Percentiles rank a stretch among this genome's conserved stretches.
These are phyloP conservation scores for Botrytis squamosa DNA, from an alignment of 2,329 filamentous ascomycete genomes.

Conservation along the genomic window DNA sequence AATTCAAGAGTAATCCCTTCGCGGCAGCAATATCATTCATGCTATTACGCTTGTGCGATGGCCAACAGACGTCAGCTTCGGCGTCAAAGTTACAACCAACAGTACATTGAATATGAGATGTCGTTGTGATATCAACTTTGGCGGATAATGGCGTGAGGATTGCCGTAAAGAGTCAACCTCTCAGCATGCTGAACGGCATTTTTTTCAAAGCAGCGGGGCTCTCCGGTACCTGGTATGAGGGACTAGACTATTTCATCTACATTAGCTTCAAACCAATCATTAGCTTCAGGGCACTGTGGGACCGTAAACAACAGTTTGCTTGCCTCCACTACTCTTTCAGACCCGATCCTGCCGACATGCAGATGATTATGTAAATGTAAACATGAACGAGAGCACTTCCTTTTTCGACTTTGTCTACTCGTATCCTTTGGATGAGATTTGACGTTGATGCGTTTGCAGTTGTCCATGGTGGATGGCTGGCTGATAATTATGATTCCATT, in stretches of 20 bases:
- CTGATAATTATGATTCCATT: not conserved
- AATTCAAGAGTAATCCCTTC: not conserved
- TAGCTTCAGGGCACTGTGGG: slow-evolving; percentile 5
- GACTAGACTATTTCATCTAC: not conserved
- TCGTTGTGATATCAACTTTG: slow-evolving; percentile 5
- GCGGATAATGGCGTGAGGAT: not conserved
- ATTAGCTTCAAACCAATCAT: slow-evolving; percentile 5
- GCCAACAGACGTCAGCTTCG: not conserved
- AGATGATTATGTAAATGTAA: not conserved
- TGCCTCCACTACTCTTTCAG: not conserved
- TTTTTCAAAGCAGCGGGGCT: not conserved
- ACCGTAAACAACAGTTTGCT: not conserved
- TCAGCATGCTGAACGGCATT: not conserved
- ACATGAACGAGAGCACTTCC: not conserved
- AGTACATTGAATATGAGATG: not conserved
- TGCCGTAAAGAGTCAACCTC: not conserved
- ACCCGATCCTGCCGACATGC: no score
- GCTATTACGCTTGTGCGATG: not conserved
- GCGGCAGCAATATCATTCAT: slow-evolving; percentile 8
- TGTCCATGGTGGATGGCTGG: not conserved
- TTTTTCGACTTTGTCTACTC: not conserved
- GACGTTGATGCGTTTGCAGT: not conserved
- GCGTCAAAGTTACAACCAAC: not conserved
- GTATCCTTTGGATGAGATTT: not conserved
- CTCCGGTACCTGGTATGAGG: not conserved